Evolutionary conservation across 2,329 filamentous ascomycete species (phyloP).

Genomic region (Epicoccum nigrum): DNA sequence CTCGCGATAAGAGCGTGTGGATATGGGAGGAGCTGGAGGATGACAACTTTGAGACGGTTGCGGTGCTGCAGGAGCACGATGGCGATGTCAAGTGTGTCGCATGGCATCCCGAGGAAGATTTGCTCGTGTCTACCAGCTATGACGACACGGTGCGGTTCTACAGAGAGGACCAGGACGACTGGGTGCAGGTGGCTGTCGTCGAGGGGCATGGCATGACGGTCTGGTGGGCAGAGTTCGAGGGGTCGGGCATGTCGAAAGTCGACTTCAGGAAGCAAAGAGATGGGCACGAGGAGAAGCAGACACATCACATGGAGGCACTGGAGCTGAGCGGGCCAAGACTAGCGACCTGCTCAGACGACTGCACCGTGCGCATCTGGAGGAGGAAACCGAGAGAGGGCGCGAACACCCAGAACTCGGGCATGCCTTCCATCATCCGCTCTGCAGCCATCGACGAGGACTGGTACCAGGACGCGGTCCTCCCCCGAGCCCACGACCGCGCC

Average conservation of each 20-base stretch:
- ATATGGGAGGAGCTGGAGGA: slow-evolving; percentile 97
- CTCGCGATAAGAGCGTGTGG: slow-evolving; percentile 93
- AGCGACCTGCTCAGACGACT: slow-evolving; percentile 84
- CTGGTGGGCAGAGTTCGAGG: slow-evolving; percentile 79
- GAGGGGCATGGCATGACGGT: slow-evolving; percentile 85
- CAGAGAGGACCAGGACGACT: slow-evolving; percentile 90
- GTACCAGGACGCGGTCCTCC: slow-evolving; percentile 77
- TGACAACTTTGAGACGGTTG: slow-evolving; percentile 96
- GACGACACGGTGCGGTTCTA: slow-evolving; percentile 90
- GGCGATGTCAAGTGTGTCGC: slow-evolving; percentile 93
- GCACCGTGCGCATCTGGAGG: slow-evolving; percentile 79
- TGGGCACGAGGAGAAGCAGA: slow-evolving; percentile 41
- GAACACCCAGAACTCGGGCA: slow-evolving; percentile 59
- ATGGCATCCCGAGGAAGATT: slow-evolving; percentile 82
- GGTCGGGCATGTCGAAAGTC: slow-evolving; percentile 42
- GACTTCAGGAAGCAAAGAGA: slow-evolving; percentile 34
- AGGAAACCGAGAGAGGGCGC: slow-evolving; percentile 61
- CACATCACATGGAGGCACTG: slow-evolving; percentile 44
- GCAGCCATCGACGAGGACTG: slow-evolving; percentile 78
- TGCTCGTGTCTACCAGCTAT: slow-evolving; percentile 90
- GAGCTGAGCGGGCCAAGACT: slow-evolving; percentile 63
- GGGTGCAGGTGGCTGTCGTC: slow-evolving; percentile 85
- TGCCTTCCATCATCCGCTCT: slow-evolving; percentile 89
- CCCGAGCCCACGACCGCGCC: slow-evolving; percentile 75
- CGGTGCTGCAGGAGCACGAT: slow-evolving; percentile 91